Conservation (phyloP, 345 rosid species). For the Aegle marmelos region DNA sequence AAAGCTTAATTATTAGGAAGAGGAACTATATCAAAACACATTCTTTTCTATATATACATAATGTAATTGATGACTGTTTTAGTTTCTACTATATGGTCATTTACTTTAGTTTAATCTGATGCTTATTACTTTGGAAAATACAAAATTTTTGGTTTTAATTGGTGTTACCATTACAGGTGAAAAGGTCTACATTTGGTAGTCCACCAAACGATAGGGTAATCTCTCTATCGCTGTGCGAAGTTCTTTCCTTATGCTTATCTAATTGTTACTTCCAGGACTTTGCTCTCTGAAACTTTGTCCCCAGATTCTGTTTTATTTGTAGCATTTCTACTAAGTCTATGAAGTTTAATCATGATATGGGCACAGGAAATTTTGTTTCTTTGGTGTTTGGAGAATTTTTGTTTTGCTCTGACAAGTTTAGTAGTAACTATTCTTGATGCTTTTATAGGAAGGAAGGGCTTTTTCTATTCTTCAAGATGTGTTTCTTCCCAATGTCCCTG, state of each 20-base stretch:
- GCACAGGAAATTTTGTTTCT: neutral
- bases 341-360: neutral
- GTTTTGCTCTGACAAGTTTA: neutral
- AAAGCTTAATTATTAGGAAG: neutral
- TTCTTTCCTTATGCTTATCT: neutral
- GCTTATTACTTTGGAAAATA: neutral
- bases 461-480: conserved; percentile 60
- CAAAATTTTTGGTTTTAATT: neutral
- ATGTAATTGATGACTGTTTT: conserved; percentile 3
- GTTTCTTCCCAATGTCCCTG: conserved; percentile 90
- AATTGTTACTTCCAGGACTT: neutral
- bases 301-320: neutral
- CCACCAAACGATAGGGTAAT: conserved; percentile 49
- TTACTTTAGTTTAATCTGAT: neutral
- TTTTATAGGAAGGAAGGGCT: conserved; percentile 63
- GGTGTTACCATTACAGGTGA: conserved; percentile 47
- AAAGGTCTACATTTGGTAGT: conserved; percentile 37
- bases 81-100: neutral
- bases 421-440: conserved; percentile 9
- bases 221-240: neutral
- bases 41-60: neutral
- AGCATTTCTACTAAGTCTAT: neutral
- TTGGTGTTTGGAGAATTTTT: neutral
- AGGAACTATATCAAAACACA: neutral
- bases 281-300: neutral